Evolutionary conservation across 2,329 filamentous ascomycete species (phyloP), one percentile per base, ranked within the genome.

Genomic region (Neofusicoccum umdonicola): DNA sequence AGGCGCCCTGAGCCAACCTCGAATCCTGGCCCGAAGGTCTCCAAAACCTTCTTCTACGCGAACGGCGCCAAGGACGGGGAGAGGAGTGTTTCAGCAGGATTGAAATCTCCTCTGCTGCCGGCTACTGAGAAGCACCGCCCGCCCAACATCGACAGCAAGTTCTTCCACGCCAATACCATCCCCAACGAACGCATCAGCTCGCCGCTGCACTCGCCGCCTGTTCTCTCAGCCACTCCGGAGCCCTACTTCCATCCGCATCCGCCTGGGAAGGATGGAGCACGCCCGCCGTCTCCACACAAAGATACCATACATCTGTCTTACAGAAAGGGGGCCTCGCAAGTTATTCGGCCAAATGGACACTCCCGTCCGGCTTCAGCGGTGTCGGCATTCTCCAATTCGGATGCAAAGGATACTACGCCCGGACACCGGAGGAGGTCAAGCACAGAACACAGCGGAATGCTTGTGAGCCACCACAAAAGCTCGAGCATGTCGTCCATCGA

Each of bases 121-220:
- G 69, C 73, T 2, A 63, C 71, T 4, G 70, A 71, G 22, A 72
- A 71, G 64, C 58, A 69, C 1, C 70, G 70, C 17, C 56, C 56
- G 4, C 56, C 63, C 17, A 52, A 52, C 27, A 61, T 71, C 6
- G 73, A 74, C 35, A 73, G 71, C 76, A 91, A 90, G 73, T 92
- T 93, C 80, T 87, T 93, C 75, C 90, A 92, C 74, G 90, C 89
- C 66, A 90, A 91, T 75, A 75, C 71, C 6, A 69, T 73, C 52
- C 70, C 71, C 48, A 50, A 85, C 83, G 8, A 79, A 76, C 51
- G 77, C 74, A 62, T 50, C 22, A 70, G 65, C 35, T 68, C 72
- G 45, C 71, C 76, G n/a, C 69, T 72, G n/a, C 68, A 71, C n/a
- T 74, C 71, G 11, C 75, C 74, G 47, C 72, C 73, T 15, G 66